These are phyloP conservation scores for Aphanomyces invadans DNA, from an alignment of 352 stramenopile species.

Conservation along the genomic window DNA sequence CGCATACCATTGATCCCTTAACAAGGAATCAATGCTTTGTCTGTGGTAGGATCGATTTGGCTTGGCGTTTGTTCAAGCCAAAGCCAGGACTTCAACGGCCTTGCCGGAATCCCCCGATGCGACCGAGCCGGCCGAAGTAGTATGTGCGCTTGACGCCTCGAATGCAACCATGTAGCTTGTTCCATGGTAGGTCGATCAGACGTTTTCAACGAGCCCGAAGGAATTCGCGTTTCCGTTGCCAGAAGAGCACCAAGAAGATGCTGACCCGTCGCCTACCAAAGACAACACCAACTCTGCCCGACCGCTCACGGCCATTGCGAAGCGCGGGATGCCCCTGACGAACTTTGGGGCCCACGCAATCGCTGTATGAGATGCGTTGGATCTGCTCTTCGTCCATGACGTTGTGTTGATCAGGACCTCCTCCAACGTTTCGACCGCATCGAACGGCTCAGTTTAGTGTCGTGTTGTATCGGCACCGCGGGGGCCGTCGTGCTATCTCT, in stretches of 20 bases:
- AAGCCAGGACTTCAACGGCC: neutral
- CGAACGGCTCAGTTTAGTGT: conserved; percentile 1
- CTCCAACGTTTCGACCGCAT: neutral
- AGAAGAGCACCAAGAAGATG: neutral
- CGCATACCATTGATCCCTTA: neutral
- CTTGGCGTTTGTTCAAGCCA: neutral
- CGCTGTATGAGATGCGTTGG: neutral
- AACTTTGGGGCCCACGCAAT: conserved; percentile 22
- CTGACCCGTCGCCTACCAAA: no score
- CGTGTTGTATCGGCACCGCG: conserved; percentile 9
- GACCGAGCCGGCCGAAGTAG: neutral
- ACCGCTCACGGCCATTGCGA: neutral
- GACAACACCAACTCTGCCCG: neutral
- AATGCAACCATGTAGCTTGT: neutral
- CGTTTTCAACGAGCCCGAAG: neutral
- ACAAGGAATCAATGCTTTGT: no score
- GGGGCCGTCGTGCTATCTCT: conserved; percentile 4
- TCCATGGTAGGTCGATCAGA: conserved; percentile 11
- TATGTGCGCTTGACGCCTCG: neutral
- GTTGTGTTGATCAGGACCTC: conserved; percentile 5
- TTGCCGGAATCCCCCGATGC: neutral
- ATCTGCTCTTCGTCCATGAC: neutral
- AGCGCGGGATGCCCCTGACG: conserved; percentile 6
- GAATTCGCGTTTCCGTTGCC: neutral
- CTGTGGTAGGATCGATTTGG: neutral